Evolutionary conservation across 108 stramenopile species (phyloP).

Genomic region (Mediolabrus comicus): DNA sequence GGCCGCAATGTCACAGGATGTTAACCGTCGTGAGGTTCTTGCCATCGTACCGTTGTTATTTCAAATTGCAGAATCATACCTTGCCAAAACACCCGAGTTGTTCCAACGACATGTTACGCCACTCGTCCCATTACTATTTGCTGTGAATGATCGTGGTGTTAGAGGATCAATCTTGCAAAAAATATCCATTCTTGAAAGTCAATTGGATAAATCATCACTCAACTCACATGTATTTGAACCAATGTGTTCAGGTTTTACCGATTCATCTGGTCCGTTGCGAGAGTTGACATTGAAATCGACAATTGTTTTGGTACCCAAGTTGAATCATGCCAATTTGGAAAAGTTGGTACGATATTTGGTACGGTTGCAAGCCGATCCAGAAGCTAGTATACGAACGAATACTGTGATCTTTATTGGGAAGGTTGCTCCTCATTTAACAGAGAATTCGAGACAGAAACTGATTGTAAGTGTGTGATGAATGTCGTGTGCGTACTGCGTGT

Average conservation of each 20-base stretch:
- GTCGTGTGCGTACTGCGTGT: too few relatives aligned
- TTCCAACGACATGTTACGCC: constrained; percentile 64
- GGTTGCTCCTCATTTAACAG: constrained; percentile 68
- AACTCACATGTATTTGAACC: constrained; percentile 85
- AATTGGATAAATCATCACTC: constrained; percentile 62
- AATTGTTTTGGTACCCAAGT: constrained; percentile 61
- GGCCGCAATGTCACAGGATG: constrained; percentile 66
- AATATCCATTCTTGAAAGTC: constrained; percentile 53
- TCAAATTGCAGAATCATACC: constrained; percentile 66
- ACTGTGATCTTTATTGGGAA: constrained; percentile 88
- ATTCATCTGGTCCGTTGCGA: constrained; percentile 70
- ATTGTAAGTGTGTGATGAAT: constrained; percentile 19
- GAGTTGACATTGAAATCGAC: constrained; percentile 88
- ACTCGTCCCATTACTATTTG: constrained; percentile 67
- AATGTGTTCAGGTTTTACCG: constrained; percentile 88
- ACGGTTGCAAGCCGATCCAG: constrained; percentile 76
- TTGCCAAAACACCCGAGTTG: constrained; percentile 38
- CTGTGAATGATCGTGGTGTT: constrained; percentile 84
- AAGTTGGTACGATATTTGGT: constrained; percentile 86
- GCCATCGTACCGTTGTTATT: constrained; percentile 72
- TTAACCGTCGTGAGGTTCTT: constrained; percentile 77
- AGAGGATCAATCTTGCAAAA: constrained; percentile 73
- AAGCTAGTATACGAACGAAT: constrained; percentile 79
- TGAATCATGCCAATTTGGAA: constrained; percentile 76
- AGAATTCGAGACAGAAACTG: constrained; percentile 70